A percentile compares a stretch with the other conserved stretches of the same genome.
Conservation (phyloP, 306 rosid genomes). For the Canavalia gladiata region DNA sequence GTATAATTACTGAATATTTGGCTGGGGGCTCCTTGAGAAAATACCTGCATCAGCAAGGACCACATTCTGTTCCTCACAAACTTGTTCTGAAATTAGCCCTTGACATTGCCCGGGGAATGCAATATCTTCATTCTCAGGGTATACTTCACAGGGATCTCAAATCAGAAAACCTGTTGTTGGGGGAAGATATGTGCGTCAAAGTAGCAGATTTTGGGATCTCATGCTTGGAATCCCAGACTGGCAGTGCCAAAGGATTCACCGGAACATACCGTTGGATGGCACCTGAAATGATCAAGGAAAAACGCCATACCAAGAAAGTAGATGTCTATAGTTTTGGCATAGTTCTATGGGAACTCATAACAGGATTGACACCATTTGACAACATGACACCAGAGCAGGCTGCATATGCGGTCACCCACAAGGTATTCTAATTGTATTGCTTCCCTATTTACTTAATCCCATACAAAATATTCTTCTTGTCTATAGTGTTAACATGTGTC, state of each 20-base stretch:
- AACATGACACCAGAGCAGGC: conserved; percentile 99
- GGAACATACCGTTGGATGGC: conserved; percentile 99
- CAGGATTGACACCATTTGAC: conserved; percentile 92
- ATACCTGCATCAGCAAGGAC: conserved; percentile 81
- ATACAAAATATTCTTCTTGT: neutral
- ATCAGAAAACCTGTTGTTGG: conserved; percentile 86
- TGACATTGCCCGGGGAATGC: conserved; percentile 87
- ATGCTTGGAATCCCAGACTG: conserved; percentile 84
- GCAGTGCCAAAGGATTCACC: conserved; percentile 86
- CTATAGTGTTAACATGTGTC: too few relatives aligned
- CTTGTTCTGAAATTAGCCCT: conserved; percentile 78
- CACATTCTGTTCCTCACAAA: conserved; percentile 79
- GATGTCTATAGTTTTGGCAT: conserved; percentile 97
- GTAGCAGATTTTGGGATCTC: conserved; percentile 99
- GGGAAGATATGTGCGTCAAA: conserved; percentile 89
- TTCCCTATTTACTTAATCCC: conserved; percentile 18
- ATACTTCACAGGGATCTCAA: conserved; percentile 97
- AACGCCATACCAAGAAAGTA: conserved; percentile 89
- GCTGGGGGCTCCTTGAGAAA: conserved; percentile 86
- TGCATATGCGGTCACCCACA: conserved; percentile 94
- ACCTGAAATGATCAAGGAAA: conserved; percentile 94
- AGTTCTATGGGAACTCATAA: conserved; percentile 94
- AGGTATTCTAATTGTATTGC: conserved; percentile 59
- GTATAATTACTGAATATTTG: conserved; percentile 91
- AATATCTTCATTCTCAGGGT: conserved; percentile 90